These are phyloP conservation scores for Rutstroemia sp. DNA, from an alignment of 2,329 filamentous ascomycete species.

Conservation along the genomic window DNA sequence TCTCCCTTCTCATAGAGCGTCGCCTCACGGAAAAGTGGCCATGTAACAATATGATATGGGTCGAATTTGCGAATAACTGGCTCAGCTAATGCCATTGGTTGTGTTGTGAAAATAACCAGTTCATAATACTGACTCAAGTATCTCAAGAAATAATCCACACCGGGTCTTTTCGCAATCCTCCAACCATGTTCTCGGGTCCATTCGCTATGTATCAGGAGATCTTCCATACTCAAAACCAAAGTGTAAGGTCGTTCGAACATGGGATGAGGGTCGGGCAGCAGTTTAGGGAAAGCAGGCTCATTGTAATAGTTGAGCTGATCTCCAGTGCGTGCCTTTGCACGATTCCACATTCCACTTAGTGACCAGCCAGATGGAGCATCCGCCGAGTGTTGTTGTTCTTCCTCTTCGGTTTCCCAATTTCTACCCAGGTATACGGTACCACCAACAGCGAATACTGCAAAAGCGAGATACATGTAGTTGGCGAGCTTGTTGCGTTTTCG, in stretches of 20 bases:
- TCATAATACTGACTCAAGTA: slow-evolving; percentile 98
- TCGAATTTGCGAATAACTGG: slow-evolving; percentile 89
- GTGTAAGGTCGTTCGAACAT: slow-evolving; percentile 83
- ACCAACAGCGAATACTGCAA: slow-evolving; percentile 48
- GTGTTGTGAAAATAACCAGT: slow-evolving; percentile 87
- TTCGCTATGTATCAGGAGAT: slow-evolving; percentile 88
- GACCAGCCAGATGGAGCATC: slow-evolving; percentile 78
- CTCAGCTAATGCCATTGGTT: slow-evolving; percentile 77
- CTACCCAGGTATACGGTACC: slow-evolving; percentile 66
- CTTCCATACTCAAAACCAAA: slow-evolving; percentile 84
- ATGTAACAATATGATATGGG: slow-evolving; percentile 90
- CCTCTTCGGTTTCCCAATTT: slow-evolving; percentile 73
- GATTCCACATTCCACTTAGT: slow-evolving; percentile 68
- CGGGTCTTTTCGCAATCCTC: slow-evolving; percentile 89
- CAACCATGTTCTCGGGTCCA: slow-evolving; percentile 93
- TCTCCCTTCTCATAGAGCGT: slow-evolving; percentile 94
- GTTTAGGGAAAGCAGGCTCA: slow-evolving; percentile 88
- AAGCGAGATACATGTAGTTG: slow-evolving; percentile 62
- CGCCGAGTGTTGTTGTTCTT: slow-evolving; percentile 55
- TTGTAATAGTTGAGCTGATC: slow-evolving; percentile 87
- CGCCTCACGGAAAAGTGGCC: slow-evolving; percentile 92
- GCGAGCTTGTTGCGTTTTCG: slow-evolving; percentile 69
- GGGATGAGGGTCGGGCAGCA: slow-evolving; percentile 76
- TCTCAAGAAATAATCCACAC: slow-evolving; percentile 92
- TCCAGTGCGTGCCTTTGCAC: slow-evolving; percentile 65